Percentiles rank a stretch among this genome's conserved stretches.
Evolutionary conservation across 2,329 filamentous ascomycete genomes (phyloP).

Genomic region (Botrytis byssoidea): DNA sequence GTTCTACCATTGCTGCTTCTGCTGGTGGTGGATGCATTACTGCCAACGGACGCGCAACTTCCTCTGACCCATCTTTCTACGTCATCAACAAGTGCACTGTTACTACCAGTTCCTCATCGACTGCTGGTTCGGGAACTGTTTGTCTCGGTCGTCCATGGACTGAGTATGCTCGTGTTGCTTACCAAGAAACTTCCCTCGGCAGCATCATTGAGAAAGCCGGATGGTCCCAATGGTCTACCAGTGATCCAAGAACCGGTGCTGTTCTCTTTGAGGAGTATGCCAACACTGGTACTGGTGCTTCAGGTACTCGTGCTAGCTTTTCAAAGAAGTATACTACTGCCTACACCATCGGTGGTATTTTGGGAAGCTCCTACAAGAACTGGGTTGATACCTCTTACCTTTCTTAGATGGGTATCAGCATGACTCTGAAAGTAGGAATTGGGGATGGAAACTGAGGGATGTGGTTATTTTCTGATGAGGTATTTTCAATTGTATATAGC

Average conservation of each 20-base stretch:
- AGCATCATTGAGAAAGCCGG: conserved; percentile 52
- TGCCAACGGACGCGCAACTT: conserved; percentile 45
- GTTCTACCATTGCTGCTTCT: conserved; percentile 47
- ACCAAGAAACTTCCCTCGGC: conserved; percentile 49
- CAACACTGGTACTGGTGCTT: conserved; percentile 52
- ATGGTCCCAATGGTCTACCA: conserved; percentile 50
- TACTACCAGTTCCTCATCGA: conserved; percentile 42
- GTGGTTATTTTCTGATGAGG: neutral
- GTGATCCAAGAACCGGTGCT: conserved; percentile 45
- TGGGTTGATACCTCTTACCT: conserved; percentile 48
- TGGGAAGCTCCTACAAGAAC: conserved; percentile 45
- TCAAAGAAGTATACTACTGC: conserved; percentile 43
- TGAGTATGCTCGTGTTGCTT: conserved; percentile 50
- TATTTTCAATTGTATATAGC: conserved; percentile 1
- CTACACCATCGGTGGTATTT: conserved; percentile 45
- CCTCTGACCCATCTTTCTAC: conserved; percentile 48
- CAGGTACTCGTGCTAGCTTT: conserved; percentile 50
- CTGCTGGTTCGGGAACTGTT: conserved; percentile 43
- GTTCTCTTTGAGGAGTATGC: conserved; percentile 53
- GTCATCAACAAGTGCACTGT: conserved; percentile 50
- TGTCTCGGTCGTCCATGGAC: conserved; percentile 55
- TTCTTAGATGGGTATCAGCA: conserved; percentile 24
- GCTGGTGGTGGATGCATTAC: conserved; percentile 40
- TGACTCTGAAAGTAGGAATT: neutral
- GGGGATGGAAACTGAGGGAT: neutral